Base-by-base conservation (phyloP, 768 basidiomycete species). In the Pleurotus platypus region DNA sequence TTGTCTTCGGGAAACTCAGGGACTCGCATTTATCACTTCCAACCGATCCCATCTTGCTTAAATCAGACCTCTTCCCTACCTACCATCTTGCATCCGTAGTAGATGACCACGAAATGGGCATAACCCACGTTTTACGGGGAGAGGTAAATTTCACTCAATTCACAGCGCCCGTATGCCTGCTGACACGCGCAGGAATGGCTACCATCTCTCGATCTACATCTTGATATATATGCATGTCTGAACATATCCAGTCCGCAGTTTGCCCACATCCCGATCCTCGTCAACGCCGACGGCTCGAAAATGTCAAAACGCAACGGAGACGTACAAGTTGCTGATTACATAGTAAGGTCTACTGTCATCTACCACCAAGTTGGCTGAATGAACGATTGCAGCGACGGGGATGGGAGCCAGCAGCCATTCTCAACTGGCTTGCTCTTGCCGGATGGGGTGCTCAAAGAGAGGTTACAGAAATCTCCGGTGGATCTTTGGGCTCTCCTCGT, bases 21-120 rank as follows among this genome's bases (percentile, higher is more conserved):
- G 92, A 92, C 67, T 86, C 89, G 0, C 88, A 89, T 63, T 82
- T 82, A 9, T 92, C 89, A 1, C 70, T 91, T 4, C 84, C 87
- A 1, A 95, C 93, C 2, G 97, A 99, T 67, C 93, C 94, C 20
- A 83, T 98, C 46, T 75, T 98, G 3, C 76, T 98, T 59, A 98
- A 99, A 70, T 87, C 90, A 1, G 97, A 99, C 68, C 75, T 84
- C 1, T 96, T 90, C 68, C 97, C 97, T 4, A 98, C 96, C 0
- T 99, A 99, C 67, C 97, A 98, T 61, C 81, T 99, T 4, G 96
- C 97, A 0, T 94, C 87, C 18, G 92, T 98, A 0, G 92, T 96
- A 0, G 97, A 99, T 62, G 97, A 99, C 71, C 85, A 94, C 63
- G 85, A 87, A 63, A 99, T 99, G 97, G 87, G 87, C 0, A 92